Conservation (phyloP, 129 eudicot genomes). For the Solidago caesia region DNA sequence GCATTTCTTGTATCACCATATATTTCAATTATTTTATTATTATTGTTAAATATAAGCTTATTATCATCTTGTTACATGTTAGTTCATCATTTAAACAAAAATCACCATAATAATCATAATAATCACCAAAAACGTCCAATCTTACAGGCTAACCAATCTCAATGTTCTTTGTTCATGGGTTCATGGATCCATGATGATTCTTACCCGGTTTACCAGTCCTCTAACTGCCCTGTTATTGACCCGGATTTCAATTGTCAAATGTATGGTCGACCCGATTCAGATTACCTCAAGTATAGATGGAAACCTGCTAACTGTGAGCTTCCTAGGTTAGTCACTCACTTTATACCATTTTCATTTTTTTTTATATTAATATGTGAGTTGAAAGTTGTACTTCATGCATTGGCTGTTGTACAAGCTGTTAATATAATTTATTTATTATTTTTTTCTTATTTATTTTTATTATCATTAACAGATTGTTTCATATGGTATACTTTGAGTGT, state of each 20-base stretch:
- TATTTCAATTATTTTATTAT: background rate
- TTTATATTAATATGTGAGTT: background rate
- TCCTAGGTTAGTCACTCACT: conserved; percentile 56
- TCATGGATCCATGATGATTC: conserved; percentile 71
- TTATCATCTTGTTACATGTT: conserved; percentile 45
- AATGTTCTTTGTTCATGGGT: conserved; percentile 66
- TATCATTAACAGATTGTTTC: too few species aligned
- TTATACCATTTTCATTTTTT: background rate
- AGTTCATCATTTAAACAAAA: conserved; percentile 35
- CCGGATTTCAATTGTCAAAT: conserved; percentile 76
- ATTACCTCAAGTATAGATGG: conserved; percentile 86
- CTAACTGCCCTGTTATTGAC: conserved; percentile 66
- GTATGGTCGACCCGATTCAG: conserved; percentile 87
- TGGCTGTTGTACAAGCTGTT: background rate
- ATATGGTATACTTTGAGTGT: too few species aligned
- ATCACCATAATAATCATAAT: conserved; percentile 40
- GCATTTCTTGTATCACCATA: conserved; percentile 9
- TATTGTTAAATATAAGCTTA: conserved; percentile 18
- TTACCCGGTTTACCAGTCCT: conserved; percentile 58
- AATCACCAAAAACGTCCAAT: conserved; percentile 43
- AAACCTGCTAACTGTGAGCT: conserved; percentile 75
- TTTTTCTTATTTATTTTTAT: too few species aligned
- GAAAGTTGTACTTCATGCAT: conserved; percentile 8
- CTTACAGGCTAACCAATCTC: conserved; percentile 53
- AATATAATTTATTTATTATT: too few species aligned